These are phyloP conservation scores for Kwoniella sp. DNA, from an alignment of 768 basidiomycete species.

Conservation along the genomic window DNA sequence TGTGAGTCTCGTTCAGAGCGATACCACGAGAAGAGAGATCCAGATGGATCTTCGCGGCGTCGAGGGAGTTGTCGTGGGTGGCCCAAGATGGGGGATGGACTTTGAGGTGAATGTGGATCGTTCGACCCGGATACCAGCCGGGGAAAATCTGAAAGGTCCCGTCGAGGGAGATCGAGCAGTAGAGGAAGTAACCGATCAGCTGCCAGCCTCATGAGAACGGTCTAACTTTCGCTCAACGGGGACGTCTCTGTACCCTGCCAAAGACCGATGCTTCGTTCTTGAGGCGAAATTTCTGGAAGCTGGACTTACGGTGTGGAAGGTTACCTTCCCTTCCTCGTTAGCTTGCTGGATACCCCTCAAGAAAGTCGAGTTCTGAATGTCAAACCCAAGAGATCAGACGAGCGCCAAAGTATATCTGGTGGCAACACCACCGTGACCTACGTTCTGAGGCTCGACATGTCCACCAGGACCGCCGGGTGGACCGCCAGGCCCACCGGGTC, in stretches of 20 bases:
- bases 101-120: conserved; percentile 22
- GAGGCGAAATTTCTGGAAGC: no score
- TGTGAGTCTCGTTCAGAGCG: conserved; percentile 10
- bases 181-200: not conserved
- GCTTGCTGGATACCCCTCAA: conserved; percentile 20
- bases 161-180: no score
- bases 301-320: conserved; percentile 15
- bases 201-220: no score
- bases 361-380: conserved; percentile 20
- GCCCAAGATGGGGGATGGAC: conserved; percentile 15
- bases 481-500: not conserved
- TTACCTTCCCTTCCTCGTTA: conserved; percentile 9
- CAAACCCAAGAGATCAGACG: not conserved
- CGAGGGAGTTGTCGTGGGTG: not conserved
- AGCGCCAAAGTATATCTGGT: no score
- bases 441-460: conserved; percentile 6
- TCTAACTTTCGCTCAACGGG: no score
- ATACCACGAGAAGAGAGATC: not conserved
- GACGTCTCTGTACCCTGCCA: no score
- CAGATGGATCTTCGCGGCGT: not conserved
- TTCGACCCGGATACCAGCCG: conserved; percentile 20
- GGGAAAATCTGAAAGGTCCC: conserved; percentile 19
- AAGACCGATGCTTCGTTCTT: no score
- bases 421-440: no score
- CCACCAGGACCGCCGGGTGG: conserved; percentile 8